Evolutionary conservation across 176 grass and related monocot species (phyloP).

Genomic region (Dactylis glomerata): DNA sequence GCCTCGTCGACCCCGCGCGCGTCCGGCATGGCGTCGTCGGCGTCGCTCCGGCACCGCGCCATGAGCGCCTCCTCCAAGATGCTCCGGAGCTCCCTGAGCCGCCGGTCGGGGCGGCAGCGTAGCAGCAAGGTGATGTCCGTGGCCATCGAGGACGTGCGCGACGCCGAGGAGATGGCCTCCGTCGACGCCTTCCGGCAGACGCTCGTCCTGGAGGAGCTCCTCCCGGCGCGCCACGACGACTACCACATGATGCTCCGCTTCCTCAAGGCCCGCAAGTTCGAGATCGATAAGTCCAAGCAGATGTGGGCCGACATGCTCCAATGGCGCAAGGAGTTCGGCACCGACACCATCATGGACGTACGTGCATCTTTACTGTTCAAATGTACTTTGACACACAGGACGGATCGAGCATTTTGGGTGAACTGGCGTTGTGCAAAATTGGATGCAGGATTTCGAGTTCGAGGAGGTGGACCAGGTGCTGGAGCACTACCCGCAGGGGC

Average conservation of each 20-base stretch:
- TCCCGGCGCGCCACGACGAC: slow-evolving; percentile 89
- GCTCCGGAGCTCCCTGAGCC: slow-evolving; percentile 67
- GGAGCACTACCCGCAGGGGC: slow-evolving; percentile 93
- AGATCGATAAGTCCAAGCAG: slow-evolving; percentile 87
- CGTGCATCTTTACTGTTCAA: neutral
- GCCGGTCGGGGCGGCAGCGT: slow-evolving; percentile 54
- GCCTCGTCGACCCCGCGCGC: slow-evolving; percentile 26
- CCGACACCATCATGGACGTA: slow-evolving; percentile 66
- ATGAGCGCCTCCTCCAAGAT: slow-evolving; percentile 87
- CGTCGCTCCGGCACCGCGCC: slow-evolving; percentile 67
- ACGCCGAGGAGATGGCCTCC: slow-evolving; percentile 80
- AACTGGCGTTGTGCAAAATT: too few relatives aligned
- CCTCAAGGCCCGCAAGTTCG: slow-evolving; percentile 82
- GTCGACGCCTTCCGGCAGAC: slow-evolving; percentile 96
- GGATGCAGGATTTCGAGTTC: slow-evolving; percentile 59
- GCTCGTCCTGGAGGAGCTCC: slow-evolving; percentile 90
- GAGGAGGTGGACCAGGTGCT: slow-evolving; percentile 86
- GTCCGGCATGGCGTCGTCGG: slow-evolving; percentile 2
- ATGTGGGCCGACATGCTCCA: slow-evolving; percentile 93
- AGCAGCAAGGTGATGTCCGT: slow-evolving; percentile 97
- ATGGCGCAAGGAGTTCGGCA: slow-evolving; percentile 81
- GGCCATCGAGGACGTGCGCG: slow-evolving; percentile 87
- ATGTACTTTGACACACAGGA: too few relatives aligned
- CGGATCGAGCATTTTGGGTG: too few relatives aligned
- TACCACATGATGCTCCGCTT: slow-evolving; percentile 99